Evolutionary conservation across 441 rosid genomes (phyloP).

Genomic region (Adansonia gregorii): DNA sequence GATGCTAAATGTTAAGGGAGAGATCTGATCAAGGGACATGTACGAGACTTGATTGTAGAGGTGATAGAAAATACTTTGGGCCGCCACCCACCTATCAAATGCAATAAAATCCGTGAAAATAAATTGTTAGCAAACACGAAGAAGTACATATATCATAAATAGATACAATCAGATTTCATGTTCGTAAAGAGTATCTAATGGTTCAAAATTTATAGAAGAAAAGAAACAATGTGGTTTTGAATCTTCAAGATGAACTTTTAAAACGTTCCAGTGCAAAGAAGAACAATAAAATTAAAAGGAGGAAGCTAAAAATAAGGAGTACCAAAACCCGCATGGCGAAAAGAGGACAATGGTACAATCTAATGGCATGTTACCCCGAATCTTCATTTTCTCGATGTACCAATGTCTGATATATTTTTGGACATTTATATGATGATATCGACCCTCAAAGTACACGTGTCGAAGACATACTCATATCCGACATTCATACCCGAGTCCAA

Average conservation of each 20-base stretch:
- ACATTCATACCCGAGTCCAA: no score
- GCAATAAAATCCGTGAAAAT: conserved; percentile 31
- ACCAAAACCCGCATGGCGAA: not conserved
- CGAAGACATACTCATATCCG: no score
- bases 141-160: not conserved
- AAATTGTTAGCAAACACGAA: not conserved
- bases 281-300: not conserved
- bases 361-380: not conserved
- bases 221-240: not conserved
- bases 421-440: no score
- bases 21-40: no score
- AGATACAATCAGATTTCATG: not conserved
- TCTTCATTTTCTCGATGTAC: no score
- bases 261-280: no score
- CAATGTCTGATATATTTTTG: no score
- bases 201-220: not conserved
- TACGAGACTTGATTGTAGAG: no score
- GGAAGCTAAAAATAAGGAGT: not conserved
- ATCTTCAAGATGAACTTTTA: not conserved
- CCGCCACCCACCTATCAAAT: no score
- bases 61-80: no score
- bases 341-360: not conserved
- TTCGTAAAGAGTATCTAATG: not conserved
- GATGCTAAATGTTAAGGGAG: no score
- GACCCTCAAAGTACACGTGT: no score